Evolutionary conservation across 495 filamentous ascomycete species (phyloP), one percentile per base, ranked within the genome.

Genomic region (Aspergillus leporis): DNA sequence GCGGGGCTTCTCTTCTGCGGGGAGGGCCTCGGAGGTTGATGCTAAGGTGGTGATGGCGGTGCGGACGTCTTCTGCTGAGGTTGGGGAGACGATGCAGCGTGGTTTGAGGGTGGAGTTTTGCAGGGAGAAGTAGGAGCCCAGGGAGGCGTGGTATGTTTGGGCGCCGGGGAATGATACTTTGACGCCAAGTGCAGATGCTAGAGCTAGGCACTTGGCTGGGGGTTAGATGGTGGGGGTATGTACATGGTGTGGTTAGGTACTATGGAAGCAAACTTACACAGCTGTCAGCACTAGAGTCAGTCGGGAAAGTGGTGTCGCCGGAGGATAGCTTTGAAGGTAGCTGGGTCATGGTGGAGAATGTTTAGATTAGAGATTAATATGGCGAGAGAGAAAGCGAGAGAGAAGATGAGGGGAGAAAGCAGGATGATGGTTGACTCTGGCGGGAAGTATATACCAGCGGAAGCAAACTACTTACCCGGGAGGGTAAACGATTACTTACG

Each of bases 21-120:
- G n/a, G 41, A 41, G 18, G 41, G 14, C 6, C 21, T 34, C 7
- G 23, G 40, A 21, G 18, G 41, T 56, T 4, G 56, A 38, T 0
- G 48, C 13, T 22, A 41, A 6, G 8, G 40, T 48, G 16, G 41
- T 50, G 32, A 69, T 51, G 3, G 49, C 49, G 5, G 47, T 54
- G 18, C 64, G 60, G 22, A 72, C 66, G 31, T 74, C 66, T 14
- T 59, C 49, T 3, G 66, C 50, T 3, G 23, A 54, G 8, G 58
- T 47, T 1, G 71, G 67, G 10, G 36, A 40, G 25, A 70, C 61
- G 45, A 74, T 62, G 50, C 71, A 72, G 14, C 23, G 28, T 8
- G 71, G 71, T 0, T 60, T 40, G 23, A 74, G 49, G 0, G 58
- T 43, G 19, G 49, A 30, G 51, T 71, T 66, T 54, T 73, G 70